Evolutionary conservation across 176 grass and related monocot genomes (phyloP), one percentile per base, ranked within the genome.

Genomic region (Olyra latifolia): DNA sequence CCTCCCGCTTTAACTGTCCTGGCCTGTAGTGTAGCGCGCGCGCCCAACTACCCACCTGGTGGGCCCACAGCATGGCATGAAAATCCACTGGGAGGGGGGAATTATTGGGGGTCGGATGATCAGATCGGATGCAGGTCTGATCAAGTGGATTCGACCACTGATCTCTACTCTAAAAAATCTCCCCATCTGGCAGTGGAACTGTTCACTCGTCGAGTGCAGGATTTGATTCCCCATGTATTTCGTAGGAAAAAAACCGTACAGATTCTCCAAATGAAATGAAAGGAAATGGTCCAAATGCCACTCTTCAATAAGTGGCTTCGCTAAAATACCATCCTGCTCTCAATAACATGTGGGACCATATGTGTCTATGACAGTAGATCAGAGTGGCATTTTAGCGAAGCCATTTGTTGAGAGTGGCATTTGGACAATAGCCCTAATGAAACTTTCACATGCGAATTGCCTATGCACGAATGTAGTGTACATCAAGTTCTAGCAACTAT

Each of bases 81-180:
- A 64, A 77, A 87, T 77, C 85, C 72, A 64, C 54, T 45, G 54
- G 54, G 9, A 6, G 59, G 22, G 40, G 2, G 8, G 64, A 27
- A 87, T 87, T 87, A 71, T 77, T 82, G 71, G 13, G 62, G 77
- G n/a, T 58, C 72, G 15, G 32, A 35, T 35, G 20, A 24, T 62
- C 63, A n/a, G 61, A 17, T 40, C 80, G 3, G 16, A 17, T 39
- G 74, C 73, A 10, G 3, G 24, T 14, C 67, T 16, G 32, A 28
- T 20, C 46, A 80, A 12, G 20, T 7, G 15, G 24, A 76, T 24
- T 48, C 25, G 56, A 43, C 38, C 65, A 7, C 24, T 7, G 17
- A 55, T 35, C 64, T 32, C 4, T 4, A 7, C 41, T 48, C 77
- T 19, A 44, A 46, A 17, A 15, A 16, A 0, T 22, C 19, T 2